A percentile compares a stretch with the other conserved stretches of the same genome.
Conservation (phyloP, 345 rosid genomes). For the Laguncularia racemosa region DNA sequence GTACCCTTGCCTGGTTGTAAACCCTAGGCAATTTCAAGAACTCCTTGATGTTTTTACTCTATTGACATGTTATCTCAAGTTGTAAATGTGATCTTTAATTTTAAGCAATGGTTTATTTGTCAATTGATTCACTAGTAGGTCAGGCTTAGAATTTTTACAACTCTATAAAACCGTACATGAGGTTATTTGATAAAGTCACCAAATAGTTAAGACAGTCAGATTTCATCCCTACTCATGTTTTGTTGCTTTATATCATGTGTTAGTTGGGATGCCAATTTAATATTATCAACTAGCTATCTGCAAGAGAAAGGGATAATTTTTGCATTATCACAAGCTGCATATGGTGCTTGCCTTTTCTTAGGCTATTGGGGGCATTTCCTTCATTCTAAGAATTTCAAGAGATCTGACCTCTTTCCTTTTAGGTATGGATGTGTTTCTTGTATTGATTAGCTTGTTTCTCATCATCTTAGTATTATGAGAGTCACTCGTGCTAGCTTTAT, state of each 20-base stretch:
- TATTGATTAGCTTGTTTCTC: neutral
- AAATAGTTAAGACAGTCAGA: no score
- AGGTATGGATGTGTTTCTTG: slow-evolving; percentile 39
- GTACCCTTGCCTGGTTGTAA: no score
- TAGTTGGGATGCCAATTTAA: neutral
- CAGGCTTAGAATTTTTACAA: no score
- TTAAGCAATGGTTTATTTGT: no score
- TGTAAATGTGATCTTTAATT: no score
- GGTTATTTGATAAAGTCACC: no score
- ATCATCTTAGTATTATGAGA: neutral
- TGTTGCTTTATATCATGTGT: neutral
- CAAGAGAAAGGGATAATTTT: slow-evolving; percentile 67
- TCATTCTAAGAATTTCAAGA: slow-evolving; percentile 29
- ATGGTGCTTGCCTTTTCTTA: slow-evolving; percentile 61
- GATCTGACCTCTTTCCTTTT: slow-evolving; percentile 66
- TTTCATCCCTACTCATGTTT: neutral
- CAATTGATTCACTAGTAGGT: no score
- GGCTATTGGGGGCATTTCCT: slow-evolving; percentile 94
- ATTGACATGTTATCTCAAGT: no score
- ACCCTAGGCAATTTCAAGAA: no score
- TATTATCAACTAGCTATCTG: slow-evolving; percentile 4
- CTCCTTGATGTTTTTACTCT: no score
- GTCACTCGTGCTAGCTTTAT: slow-evolving; percentile 4
- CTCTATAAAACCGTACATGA: no score
- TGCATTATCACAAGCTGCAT: slow-evolving; percentile 75